phyloP scores from a whole-genome alignment of 2,329 filamentous ascomycete species.

The Exophiala sp. region DNA sequence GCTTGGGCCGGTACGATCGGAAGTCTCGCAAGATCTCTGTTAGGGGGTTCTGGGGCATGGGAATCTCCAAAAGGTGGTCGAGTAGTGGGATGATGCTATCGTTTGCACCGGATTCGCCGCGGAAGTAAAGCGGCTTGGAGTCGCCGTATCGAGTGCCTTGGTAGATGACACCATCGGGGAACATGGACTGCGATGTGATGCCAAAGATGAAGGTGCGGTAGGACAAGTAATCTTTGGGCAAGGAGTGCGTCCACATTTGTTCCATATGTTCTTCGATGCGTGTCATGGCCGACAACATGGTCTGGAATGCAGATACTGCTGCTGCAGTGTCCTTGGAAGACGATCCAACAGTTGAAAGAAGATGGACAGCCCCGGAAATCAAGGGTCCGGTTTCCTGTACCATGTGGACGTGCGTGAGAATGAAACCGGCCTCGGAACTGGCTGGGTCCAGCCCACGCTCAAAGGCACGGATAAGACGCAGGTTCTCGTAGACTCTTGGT shows the following conservation, averaged over 20 bases:
- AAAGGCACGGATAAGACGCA: constrained; percentile 84
- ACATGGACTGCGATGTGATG: constrained; percentile 90
- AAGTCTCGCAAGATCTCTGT: constrained; percentile 86
- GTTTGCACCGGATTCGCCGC: constrained; percentile 88
- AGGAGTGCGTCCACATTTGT: constrained; percentile 86
- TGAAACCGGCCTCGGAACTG: constrained; percentile 89
- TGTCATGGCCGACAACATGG: constrained; percentile 58
- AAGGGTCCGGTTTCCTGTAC: constrained; percentile 76
- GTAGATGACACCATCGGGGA: constrained; percentile 84
- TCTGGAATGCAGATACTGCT: constrained; percentile 47
- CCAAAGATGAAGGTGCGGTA: constrained; percentile 98
- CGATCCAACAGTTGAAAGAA: constrained; percentile 53
- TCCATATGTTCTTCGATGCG: constrained; percentile 78
- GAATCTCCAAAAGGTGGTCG: constrained; percentile 78
- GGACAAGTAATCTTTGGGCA: constrained; percentile 73
- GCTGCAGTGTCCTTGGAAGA: constrained; percentile 3
- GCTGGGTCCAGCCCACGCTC: constrained; percentile 79
- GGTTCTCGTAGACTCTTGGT: constrained; percentile 48
- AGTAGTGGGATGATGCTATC: constrained; percentile 89
- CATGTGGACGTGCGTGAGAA: constrained; percentile 95
- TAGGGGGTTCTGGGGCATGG: constrained; percentile 83
- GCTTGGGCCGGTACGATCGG: constrained; percentile 78
- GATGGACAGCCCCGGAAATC: constrained; percentile 63
- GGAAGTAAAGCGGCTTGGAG: constrained; percentile 67
- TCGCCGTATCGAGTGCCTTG: constrained; percentile 64